Conservation (phyloP, 495 filamentous ascomycete genomes). For the Viridothelium virens region DNA sequence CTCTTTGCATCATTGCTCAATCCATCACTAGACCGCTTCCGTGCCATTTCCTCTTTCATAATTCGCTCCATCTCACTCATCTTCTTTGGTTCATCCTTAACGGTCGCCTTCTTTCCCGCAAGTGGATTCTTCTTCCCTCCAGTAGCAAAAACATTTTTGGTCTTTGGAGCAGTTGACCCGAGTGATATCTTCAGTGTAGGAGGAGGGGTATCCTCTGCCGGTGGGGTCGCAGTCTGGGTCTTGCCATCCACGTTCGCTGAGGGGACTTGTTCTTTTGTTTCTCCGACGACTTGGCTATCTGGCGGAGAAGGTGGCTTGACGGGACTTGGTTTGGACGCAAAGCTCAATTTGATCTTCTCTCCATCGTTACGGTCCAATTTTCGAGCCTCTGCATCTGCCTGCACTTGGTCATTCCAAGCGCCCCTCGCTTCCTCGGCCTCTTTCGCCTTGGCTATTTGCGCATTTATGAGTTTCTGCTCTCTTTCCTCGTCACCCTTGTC, state of each 20-base stretch:
- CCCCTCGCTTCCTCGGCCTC: conserved; percentile 33
- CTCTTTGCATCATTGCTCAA: conserved; percentile 19
- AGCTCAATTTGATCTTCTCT: conserved; percentile 73
- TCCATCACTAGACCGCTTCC: conserved; percentile 22
- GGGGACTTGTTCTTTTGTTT: not conserved
- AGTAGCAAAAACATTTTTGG: conserved; percentile 31
- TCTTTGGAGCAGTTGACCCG: conserved; percentile 14
- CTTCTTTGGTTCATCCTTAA: conserved; percentile 26
- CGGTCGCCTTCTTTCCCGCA: conserved; percentile 18
- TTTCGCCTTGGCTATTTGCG: conserved; percentile 69
- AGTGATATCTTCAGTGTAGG: conserved; percentile 24
- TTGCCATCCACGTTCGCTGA: conserved; percentile 3
- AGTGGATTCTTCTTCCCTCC: conserved; percentile 29
- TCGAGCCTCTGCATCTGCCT: conserved; percentile 3
- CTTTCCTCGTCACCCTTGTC: conserved; percentile 86
- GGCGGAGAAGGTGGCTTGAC: conserved; percentile 27
- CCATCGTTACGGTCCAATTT: conserved; percentile 62
- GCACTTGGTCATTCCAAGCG: conserved; percentile 14
- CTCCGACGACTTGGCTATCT: not conserved
- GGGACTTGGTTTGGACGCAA: conserved; percentile 47
- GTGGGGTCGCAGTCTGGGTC: conserved; percentile 1
- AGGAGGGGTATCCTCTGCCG: conserved; percentile 8
- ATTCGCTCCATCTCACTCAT: conserved; percentile 34
- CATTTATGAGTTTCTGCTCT: conserved; percentile 68
- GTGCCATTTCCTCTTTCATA: conserved; percentile 33